Conservation (phyloP, 192 early-diverging fungal genomes). For the Linnemannia exigua region DNA sequence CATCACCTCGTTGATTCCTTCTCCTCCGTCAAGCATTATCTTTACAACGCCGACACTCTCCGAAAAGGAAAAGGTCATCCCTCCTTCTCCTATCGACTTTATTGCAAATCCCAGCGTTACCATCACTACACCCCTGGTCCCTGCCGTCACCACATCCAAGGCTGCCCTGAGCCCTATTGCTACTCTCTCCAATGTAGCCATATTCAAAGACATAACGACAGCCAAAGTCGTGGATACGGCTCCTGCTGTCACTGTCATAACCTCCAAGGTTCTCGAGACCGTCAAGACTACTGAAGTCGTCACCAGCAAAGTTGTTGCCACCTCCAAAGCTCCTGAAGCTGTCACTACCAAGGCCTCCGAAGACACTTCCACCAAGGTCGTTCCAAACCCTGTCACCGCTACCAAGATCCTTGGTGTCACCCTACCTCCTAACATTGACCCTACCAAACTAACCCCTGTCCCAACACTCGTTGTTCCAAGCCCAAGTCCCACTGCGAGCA, state of each 20-base stretch:
- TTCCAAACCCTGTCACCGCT: not conserved
- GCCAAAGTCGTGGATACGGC: too few species aligned
- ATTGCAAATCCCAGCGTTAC: not conserved
- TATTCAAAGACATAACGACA: too few species aligned
- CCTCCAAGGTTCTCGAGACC: not conserved
- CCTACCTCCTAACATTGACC: too few species aligned
- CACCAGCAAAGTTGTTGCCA: not conserved
- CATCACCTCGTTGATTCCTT: not conserved
- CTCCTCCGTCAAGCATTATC: not conserved
- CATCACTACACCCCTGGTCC: not conserved
- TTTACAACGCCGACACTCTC: not conserved
- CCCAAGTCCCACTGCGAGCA: not conserved
- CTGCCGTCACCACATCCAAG: too few species aligned
- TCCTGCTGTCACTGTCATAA: not conserved
- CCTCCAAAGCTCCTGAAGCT: not conserved
- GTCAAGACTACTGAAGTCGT: not conserved
- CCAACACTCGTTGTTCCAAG: not conserved
- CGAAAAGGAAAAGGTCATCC: not conserved
- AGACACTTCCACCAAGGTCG: not conserved
- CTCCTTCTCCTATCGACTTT: not conserved
- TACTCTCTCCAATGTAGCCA: too few species aligned
- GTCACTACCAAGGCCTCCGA: not conserved
- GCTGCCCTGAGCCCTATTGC: not conserved
- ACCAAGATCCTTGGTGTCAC: not conserved
- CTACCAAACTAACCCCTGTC: not conserved